Base-by-base conservation (phyloP, 139 green algal species). In the Haematococcus lacustris region DNA sequence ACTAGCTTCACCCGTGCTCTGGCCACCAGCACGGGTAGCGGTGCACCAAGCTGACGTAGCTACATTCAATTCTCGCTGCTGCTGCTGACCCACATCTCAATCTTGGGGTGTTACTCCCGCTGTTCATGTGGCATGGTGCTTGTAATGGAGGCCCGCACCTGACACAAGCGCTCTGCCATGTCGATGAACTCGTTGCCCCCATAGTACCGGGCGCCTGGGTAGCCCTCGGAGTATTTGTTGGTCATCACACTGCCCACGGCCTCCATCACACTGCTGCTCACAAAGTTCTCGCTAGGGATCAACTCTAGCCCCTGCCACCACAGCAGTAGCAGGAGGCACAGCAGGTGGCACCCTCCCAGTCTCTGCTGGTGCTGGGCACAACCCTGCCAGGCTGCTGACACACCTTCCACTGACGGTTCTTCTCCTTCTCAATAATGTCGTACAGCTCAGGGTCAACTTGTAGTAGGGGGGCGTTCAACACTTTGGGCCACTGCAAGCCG, bases 161-260 rank as follows among this genome's bases (percentile, higher is more conserved):
- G 89, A 82, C 92, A 97, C 59, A 97, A 75, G 6, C 73, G 75
- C 86, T 97, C 92, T 1, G 88, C 90, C 86, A 88, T 78, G 83
- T 98, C 94, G 66, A 98, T 98, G 83, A 95, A 97, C 85, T 99
- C 94, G 82, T 99, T 99, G 77, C 95, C 95, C 21, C 95, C 94
- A 73, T 99, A 99, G 87, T 99, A 99, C 51, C 71, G 69, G 0
- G 81, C 81, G 17, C 91, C 91, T 2, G 88, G 88, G 73, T 91
- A 90, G 33, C 92, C 91, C 85, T 99, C 95, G 40, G 67, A 88
- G 89, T 99, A 99, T 88, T 99, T 99, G 93, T 99, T 99, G 70
- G 92, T 98, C 94, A 99, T 98, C 39, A 97, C 87, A 35, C 83
- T 93, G 34, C 94, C 94, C 21, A 98, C 92, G 0, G 95, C 93